These are phyloP conservation scores for Suhomyces guaymorum DNA, from an alignment of 1,139 yeast genomes.

Conservation along the genomic window DNA sequence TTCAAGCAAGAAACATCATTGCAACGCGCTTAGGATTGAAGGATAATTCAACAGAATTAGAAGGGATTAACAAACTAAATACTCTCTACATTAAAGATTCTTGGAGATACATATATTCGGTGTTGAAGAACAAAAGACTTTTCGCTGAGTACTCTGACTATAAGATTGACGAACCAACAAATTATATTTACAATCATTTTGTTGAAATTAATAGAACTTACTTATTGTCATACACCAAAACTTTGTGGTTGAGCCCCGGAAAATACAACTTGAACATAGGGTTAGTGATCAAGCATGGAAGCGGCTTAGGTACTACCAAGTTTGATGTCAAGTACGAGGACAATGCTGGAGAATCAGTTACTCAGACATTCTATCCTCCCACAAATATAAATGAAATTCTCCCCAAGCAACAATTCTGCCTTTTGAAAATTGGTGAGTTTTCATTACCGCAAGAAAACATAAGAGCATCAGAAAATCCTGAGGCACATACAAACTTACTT, in stretches of 20 bases:
- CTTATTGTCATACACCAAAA: conserved; percentile 48
- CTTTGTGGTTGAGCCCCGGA: conserved; percentile 53
- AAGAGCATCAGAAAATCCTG: too few species aligned
- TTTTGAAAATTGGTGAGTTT: conserved; percentile 56
- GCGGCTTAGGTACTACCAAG: conserved; percentile 61
- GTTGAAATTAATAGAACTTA: conserved; percentile 52
- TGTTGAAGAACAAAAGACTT: conserved; percentile 51
- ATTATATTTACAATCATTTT: conserved; percentile 45
- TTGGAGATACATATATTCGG: conserved; percentile 55
- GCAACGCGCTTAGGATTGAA: conserved; percentile 29
- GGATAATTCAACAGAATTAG: conserved; percentile 11
- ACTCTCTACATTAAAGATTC: conserved; percentile 47
- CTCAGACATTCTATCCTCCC: conserved; percentile 55
- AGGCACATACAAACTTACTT: conserved; percentile 28
- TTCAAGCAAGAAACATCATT: conserved; percentile 34
- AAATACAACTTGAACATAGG: conserved; percentile 54
- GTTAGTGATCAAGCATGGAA: conserved; percentile 51
- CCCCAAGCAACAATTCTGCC: conserved; percentile 53
- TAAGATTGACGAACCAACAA: conserved; percentile 51
- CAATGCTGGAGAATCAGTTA: conserved; percentile 21
- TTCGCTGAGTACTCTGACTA: conserved; percentile 56
- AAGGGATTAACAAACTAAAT: conserved; percentile 9
- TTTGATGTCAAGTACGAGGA: conserved; percentile 44
- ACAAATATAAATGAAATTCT: conserved; percentile 57
- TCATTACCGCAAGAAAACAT: conserved; percentile 21